Conservation (phyloP, 192 early-diverging fungal species). For the Bifiguratus adelaidae region DNA sequence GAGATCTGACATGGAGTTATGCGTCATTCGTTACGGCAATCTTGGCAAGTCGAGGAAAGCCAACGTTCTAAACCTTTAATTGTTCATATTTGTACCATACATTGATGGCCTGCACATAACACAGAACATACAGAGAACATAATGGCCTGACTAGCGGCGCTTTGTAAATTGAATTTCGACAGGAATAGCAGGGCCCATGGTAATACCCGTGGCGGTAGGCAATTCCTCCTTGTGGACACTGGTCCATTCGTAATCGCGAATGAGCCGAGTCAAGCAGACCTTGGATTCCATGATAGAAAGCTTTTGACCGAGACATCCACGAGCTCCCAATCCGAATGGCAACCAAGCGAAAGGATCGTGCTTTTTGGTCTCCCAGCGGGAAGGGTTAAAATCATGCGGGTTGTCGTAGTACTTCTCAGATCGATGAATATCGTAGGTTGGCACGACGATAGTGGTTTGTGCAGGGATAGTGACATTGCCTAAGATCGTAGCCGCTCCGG, state of each 20-base stretch:
- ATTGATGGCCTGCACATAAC: too few relatives aligned
- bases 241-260: neutral
- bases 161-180: neutral
- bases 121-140: too few relatives aligned
- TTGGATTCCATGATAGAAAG: slow-evolving; percentile 1
- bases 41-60: slow-evolving; percentile 9
- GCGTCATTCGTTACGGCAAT: slow-evolving; percentile 37
- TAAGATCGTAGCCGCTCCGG: slow-evolving; percentile 13
- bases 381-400: slow-evolving; percentile 35
- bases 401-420: slow-evolving; percentile 18
- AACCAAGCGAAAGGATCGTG: neutral
- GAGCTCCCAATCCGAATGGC: neutral
- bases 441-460: slow-evolving; percentile 33
- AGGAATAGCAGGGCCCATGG: neutral
- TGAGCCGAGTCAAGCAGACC: neutral
- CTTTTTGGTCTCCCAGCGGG: slow-evolving; percentile 19
- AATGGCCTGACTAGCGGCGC: too few relatives aligned
- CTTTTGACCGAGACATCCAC: neutral
- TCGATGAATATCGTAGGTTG: slow-evolving; percentile 39
- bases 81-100: too few relatives aligned
- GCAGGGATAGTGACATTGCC: slow-evolving; percentile 28
- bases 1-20: slow-evolving; percentile 66
- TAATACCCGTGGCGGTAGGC: neutral
- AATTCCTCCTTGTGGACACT: neutral
- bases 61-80: slow-evolving; percentile 2